phyloP scores from a whole-genome alignment of 768 basidiomycete species.

The Clavaria fumosa region DNA sequence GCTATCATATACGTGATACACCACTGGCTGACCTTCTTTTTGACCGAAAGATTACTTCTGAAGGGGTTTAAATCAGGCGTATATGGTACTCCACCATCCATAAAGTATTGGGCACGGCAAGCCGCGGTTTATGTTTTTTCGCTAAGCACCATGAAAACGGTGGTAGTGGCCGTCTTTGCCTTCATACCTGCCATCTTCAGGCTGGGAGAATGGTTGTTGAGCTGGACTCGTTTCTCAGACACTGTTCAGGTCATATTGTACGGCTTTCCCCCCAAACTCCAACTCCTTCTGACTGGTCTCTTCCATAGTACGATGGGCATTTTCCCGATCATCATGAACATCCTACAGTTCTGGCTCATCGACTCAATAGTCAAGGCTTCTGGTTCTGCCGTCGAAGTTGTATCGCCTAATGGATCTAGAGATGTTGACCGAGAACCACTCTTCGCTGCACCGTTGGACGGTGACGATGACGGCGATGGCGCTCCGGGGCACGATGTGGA shows the following conservation, averaged over 20 bases:
- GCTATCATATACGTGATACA: slow-evolving; percentile 65
- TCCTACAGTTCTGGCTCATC: slow-evolving; percentile 89
- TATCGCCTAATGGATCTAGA: slow-evolving; percentile 23
- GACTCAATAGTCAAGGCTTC: slow-evolving; percentile 84
- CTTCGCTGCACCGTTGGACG: slow-evolving; percentile 34
- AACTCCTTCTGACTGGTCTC: slow-evolving; percentile 1
- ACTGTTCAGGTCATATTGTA: slow-evolving; percentile 69
- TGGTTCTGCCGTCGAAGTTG: slow-evolving; percentile 22
- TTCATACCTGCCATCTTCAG: slow-evolving; percentile 54
- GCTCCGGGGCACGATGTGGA: slow-evolving; percentile 28
- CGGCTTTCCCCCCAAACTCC: slow-evolving; percentile 17
- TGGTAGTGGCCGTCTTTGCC: slow-evolving; percentile 65
- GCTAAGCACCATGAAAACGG: slow-evolving; percentile 78
- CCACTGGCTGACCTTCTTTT: slow-evolving; percentile 43
- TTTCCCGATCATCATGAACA: slow-evolving; percentile 80
- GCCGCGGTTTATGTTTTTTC: slow-evolving; percentile 70
- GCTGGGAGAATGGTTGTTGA: slow-evolving; percentile 76
- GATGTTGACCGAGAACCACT: slow-evolving; percentile 43
- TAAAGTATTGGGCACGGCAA: slow-evolving; percentile 60
- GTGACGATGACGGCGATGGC: slow-evolving; percentile 36
- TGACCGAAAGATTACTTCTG: slow-evolving; percentile 46
- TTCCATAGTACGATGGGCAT: slow-evolving; percentile 67
- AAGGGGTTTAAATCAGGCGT: slow-evolving; percentile 77
- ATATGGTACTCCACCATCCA: slow-evolving; percentile 74
- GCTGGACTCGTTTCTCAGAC: slow-evolving; percentile 59